phyloP scores from a whole-genome alignment of 768 basidiomycete species.

The Obba rivulosa region DNA sequence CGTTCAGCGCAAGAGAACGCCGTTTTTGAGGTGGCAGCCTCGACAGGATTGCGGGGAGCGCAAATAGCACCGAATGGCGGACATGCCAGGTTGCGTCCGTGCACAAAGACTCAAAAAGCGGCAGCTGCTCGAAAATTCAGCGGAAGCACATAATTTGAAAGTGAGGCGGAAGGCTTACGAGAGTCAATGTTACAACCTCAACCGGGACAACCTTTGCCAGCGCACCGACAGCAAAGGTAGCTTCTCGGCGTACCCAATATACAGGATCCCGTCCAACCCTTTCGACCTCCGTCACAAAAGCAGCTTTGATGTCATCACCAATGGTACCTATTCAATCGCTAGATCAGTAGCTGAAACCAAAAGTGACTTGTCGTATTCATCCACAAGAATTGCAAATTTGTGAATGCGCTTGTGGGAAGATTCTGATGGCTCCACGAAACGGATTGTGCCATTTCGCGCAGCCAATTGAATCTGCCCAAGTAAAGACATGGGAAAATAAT shows the following conservation, averaged over 20 bases:
- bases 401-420: too few relatives aligned
- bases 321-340: slow-evolving; percentile 40
- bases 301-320: slow-evolving; percentile 47
- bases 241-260: slow-evolving; percentile 80
- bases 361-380: too few relatives aligned
- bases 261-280: slow-evolving; percentile 59
- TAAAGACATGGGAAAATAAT: slow-evolving; percentile 11
- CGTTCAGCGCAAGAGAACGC: slow-evolving; percentile 58
- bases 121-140: slow-evolving; percentile 48
- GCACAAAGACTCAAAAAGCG: slow-evolving; percentile 67
- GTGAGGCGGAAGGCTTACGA: slow-evolving; percentile 40
- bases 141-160: background rate
- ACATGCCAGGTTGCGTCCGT: slow-evolving; percentile 76
- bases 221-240: slow-evolving; percentile 82
- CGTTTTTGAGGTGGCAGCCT: slow-evolving; percentile 57
- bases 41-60: slow-evolving; percentile 73
- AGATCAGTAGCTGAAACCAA: too few relatives aligned
- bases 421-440: too few relatives aligned
- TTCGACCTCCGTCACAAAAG: slow-evolving; percentile 72
- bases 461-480: too few relatives aligned
- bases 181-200: slow-evolving; percentile 57
- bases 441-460: too few relatives aligned
- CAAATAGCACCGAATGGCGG: slow-evolving; percentile 81
- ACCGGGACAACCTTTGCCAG: slow-evolving; percentile 83
- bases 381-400: too few relatives aligned